Evolutionary conservation across 73 alveolate species (phyloP).

Genomic region (Uronychia setigera): DNA sequence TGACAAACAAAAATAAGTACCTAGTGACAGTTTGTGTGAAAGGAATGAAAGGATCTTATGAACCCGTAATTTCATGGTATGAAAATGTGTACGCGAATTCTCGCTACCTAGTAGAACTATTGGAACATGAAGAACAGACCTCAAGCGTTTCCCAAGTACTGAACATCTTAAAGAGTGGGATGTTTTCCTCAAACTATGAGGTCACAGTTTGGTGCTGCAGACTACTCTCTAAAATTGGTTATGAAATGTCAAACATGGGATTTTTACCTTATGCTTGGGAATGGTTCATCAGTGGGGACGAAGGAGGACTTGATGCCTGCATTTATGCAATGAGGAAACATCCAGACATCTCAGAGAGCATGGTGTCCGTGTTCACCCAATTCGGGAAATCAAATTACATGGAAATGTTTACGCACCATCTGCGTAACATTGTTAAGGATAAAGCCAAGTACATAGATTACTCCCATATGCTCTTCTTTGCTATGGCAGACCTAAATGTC

Average conservation of each 20-base stretch:
- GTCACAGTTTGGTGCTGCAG: conserved; percentile 71
- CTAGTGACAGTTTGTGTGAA: conserved; percentile 94
- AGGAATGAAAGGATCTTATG: conserved; percentile 95
- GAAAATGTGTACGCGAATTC: conserved; percentile 65
- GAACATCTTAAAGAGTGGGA: conserved; percentile 78
- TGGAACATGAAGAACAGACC: conserved; percentile 67
- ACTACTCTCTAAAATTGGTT: conserved; percentile 65
- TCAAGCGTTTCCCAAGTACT: conserved; percentile 42
- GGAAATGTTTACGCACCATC: conserved; percentile 59
- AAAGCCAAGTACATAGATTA: conserved; percentile 20
- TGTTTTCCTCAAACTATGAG: conserved; percentile 70
- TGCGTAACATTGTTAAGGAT: conserved; percentile 15
- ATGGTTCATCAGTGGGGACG: conserved; percentile 31
- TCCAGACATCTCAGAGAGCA: conserved; percentile 26
- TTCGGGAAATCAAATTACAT: conserved; percentile 50
- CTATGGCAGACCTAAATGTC: conserved; percentile 13
- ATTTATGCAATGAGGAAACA: conserved; percentile 50
- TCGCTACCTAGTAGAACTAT: conserved; percentile 72
- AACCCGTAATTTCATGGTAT: conserved; percentile 86
- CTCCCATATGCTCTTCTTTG: conserved; percentile 18
- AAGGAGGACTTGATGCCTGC: conserved; percentile 51
- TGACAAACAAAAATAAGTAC: conserved; percentile 94
- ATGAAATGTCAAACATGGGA: conserved; percentile 63
- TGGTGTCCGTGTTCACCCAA: conserved; percentile 33
- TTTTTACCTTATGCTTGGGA: conserved; percentile 20